These are phyloP conservation scores for Cudoniella acicularis DNA, from an alignment of 495 filamentous ascomycete species.

Conservation along the genomic window DNA sequence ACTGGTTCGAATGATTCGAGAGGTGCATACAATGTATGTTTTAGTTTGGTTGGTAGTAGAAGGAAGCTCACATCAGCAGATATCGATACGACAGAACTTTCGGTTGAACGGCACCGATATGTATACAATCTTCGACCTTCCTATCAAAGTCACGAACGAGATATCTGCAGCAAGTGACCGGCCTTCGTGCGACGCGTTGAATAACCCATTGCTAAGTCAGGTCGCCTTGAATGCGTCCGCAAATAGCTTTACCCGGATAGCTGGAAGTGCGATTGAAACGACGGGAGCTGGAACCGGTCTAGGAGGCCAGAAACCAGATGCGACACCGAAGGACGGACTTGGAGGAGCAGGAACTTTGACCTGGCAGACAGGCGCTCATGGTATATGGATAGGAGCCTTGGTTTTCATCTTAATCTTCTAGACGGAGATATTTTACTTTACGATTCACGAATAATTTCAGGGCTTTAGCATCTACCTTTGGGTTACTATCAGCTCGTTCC, in stretches of 20 bases:
- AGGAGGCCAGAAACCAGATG: neutral
- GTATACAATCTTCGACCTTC: conserved; percentile 67
- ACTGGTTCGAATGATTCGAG: conserved; percentile 31
- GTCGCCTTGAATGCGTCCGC: conserved; percentile 16
- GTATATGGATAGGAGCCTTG: conserved; percentile 16
- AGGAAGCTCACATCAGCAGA: conserved; percentile 31
- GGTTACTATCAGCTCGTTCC: too few species aligned
- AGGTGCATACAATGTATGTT: conserved; percentile 46
- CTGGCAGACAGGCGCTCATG: conserved; percentile 12
- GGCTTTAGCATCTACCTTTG: too few species aligned
- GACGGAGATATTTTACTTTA: too few species aligned
- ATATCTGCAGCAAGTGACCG: conserved; percentile 40
- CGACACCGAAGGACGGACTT: conserved; percentile 9
- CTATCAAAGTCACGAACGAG: conserved; percentile 62
- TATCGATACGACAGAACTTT: conserved; percentile 66
- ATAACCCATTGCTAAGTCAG: conserved; percentile 31
- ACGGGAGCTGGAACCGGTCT: conserved; percentile 1
- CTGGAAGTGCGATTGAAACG: conserved; percentile 19
- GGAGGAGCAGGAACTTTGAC: conserved; percentile 17
- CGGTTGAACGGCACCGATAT: conserved; percentile 56
- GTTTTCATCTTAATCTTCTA: conserved; percentile 2
- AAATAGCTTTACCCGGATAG: conserved; percentile 22
- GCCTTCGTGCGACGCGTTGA: conserved; percentile 41
- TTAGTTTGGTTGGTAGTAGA: neutral
- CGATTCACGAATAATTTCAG: too few species aligned